Conservation (phyloP, 2,329 filamentous ascomycete species). For the Moelleriella libera region DNA sequence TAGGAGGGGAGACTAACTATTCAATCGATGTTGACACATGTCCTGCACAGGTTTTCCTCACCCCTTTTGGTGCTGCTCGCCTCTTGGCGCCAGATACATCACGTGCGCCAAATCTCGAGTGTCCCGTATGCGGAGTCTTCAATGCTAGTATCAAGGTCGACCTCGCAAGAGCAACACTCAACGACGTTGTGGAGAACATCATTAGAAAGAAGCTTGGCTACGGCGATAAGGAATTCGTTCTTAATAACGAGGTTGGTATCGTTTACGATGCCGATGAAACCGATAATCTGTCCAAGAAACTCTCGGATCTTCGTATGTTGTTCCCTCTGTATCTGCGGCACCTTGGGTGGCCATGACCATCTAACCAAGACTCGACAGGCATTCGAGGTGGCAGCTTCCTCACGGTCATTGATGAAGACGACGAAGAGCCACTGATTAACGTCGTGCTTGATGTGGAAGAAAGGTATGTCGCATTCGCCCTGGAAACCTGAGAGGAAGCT, state of each 20-base stretch:
- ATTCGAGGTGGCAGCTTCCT: slow-evolving; percentile 63
- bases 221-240: slow-evolving; percentile 60
- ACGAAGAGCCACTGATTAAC: slow-evolving; percentile 62
- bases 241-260: slow-evolving; percentile 61
- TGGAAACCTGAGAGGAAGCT: neutral
- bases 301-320: slow-evolving; percentile 55
- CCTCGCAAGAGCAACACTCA: slow-evolving; percentile 56
- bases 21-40: neutral
- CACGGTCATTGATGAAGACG: slow-evolving; percentile 73
- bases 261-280: slow-evolving; percentile 84
- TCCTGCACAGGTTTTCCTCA: slow-evolving; percentile 54
- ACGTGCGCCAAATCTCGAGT: slow-evolving; percentile 61
- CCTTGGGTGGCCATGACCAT: too few species aligned
- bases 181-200: slow-evolving; percentile 64
- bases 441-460: slow-evolving; percentile 58
- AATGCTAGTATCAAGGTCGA: slow-evolving; percentile 56
- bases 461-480: slow-evolving; percentile 28
- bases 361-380: slow-evolving; percentile 23
- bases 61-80: slow-evolving; percentile 45
- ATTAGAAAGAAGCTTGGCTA: slow-evolving; percentile 61
- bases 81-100: slow-evolving; percentile 43
- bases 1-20: neutral
- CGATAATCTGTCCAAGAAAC: slow-evolving; percentile 68
- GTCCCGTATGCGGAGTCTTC: slow-evolving; percentile 68
- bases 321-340: too few species aligned